Conservation (phyloP, 305 asterid species). For the Fraxinus dipetala region DNA sequence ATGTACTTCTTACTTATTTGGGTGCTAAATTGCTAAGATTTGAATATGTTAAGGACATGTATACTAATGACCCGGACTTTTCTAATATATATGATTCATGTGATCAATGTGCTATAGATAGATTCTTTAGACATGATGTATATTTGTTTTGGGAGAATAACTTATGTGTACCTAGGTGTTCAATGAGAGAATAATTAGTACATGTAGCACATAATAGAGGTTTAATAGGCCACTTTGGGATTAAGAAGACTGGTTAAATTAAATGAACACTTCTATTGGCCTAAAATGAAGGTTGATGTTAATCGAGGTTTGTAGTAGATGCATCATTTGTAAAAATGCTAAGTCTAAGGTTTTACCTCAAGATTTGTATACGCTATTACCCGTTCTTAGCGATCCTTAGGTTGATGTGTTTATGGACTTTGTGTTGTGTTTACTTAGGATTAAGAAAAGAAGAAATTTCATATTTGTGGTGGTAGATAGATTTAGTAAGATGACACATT, state of each 20-base stretch:
- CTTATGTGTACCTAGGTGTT: background rate
- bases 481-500: background rate
- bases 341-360: background rate
- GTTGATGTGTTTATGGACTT: background rate
- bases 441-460: no score
- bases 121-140: background rate
- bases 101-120: background rate
- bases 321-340: background rate
- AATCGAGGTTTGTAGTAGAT: background rate
- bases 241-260: background rate
- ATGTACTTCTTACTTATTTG: background rate
- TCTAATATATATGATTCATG: background rate
- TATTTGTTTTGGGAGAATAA: background rate
- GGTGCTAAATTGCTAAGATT: background rate
- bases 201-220: background rate
- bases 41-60: background rate
- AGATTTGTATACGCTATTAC: background rate
- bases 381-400: background rate
- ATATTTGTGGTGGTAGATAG: background rate
- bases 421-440: background rate
- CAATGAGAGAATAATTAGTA: background rate
- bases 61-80: background rate
- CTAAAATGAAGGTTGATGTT: background rate
- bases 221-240: background rate
- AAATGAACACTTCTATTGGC: background rate